Evolutionary conservation across 495 filamentous ascomycete genomes (phyloP).

Genomic region (Aspergillus heteromorphus): DNA sequence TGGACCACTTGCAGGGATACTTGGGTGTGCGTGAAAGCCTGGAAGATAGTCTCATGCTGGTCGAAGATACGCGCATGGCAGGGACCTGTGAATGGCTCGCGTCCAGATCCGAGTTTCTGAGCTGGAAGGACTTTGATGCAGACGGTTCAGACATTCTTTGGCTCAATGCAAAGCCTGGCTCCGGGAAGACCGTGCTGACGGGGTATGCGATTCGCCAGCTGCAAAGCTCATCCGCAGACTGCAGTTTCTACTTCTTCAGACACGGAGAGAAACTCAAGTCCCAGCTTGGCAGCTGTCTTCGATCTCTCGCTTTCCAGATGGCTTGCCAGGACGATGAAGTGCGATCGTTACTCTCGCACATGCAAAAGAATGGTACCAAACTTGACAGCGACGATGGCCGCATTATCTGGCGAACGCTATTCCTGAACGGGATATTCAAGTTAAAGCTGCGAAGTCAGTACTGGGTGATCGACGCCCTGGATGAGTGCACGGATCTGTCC

Average conservation of each 20-base stretch:
- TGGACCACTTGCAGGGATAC: constrained; percentile 20
- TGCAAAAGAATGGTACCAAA: constrained; percentile 16
- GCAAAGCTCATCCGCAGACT: background rate
- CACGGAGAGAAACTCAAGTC: constrained; percentile 24
- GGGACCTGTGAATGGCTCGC: constrained; percentile 34
- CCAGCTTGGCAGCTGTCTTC: constrained; percentile 20
- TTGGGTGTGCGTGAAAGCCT: constrained; percentile 18
- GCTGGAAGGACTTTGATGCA: constrained; percentile 19
- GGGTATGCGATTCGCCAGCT: constrained; percentile 1
- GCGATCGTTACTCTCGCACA: constrained; percentile 16
- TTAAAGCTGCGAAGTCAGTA: constrained; percentile 18
- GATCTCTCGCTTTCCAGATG: constrained; percentile 38
- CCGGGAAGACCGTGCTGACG: constrained; percentile 3
- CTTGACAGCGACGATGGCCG: constrained; percentile 23
- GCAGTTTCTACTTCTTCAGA: constrained; percentile 26
- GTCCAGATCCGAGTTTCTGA: constrained; percentile 14
- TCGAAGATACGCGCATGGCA: constrained; percentile 28
- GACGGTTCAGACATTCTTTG: constrained; percentile 23
- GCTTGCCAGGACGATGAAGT: constrained; percentile 17
- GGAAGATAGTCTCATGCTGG: constrained; percentile 29
- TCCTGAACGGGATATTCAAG: constrained; percentile 25
- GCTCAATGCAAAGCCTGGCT: background rate
- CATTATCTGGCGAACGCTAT: constrained; percentile 36
- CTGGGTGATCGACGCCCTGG: constrained; percentile 42
- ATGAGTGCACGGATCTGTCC: constrained; percentile 26